Evolutionary conservation across 495 filamentous ascomycete species (phyloP).

Genomic region (Penicillium paradoxum): DNA sequence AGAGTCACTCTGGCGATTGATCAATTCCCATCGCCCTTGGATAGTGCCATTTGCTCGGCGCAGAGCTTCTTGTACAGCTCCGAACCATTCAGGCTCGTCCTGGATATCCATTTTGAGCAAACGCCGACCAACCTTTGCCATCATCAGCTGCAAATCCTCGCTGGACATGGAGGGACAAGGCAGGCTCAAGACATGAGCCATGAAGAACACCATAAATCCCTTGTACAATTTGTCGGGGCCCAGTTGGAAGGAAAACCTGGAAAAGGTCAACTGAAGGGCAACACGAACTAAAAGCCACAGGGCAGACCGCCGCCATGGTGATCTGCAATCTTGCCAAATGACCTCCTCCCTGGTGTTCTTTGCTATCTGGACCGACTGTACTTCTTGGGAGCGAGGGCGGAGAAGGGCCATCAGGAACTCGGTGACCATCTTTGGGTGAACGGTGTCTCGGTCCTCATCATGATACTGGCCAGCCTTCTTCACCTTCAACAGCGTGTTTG

Average conservation of each 20-base stretch:
- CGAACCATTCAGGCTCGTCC: slow-evolving; percentile 6
- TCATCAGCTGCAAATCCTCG: too few relatives aligned
- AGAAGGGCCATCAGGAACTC: slow-evolving; percentile 50
- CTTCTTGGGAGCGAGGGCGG: slow-evolving; percentile 21
- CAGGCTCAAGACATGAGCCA: too few relatives aligned
- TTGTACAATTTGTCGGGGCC: slow-evolving; percentile 44
- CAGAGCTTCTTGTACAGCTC: slow-evolving; percentile 5
- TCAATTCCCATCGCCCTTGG: slow-evolving; percentile 4
- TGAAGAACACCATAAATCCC: slow-evolving; percentile 49
- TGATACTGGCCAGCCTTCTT: slow-evolving; percentile 35
- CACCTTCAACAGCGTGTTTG: slow-evolving; percentile 32
- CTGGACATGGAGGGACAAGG: too few relatives aligned
- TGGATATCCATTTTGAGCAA: slow-evolving; percentile 37
- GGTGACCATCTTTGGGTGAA: slow-evolving; percentile 50
- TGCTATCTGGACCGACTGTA: slow-evolving; percentile 29
- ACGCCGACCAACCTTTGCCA: slow-evolving; percentile 45
- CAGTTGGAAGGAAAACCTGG: neutral
- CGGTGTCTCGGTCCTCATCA: slow-evolving; percentile 50
- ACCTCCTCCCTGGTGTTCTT: slow-evolving; percentile 62
- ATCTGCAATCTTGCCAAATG: slow-evolving; percentile 34
- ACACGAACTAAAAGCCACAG: slow-evolving; percentile 59
- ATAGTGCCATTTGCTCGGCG: neutral
- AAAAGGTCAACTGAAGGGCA: slow-evolving; percentile 35
- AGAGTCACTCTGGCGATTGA: neutral
- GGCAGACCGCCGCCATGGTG: slow-evolving; percentile 54